Evolutionary conservation across 176 grass and related monocot species (phyloP).

Genomic region (Rhynchospora pubera): DNA sequence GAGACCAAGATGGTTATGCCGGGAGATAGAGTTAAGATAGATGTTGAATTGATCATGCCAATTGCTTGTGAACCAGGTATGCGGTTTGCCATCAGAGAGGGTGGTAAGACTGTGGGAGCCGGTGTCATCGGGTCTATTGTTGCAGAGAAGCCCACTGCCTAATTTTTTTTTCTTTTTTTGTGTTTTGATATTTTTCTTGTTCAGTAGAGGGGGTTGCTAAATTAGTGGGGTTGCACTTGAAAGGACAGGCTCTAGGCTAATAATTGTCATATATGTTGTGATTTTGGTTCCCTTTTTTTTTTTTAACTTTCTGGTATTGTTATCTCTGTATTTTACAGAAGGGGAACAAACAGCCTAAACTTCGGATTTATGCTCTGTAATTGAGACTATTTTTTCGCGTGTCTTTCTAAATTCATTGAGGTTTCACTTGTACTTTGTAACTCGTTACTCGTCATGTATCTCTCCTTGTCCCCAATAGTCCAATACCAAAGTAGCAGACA

Average conservation of each 20-base stretch:
- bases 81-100: conserved; percentile 85
- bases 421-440: not conserved
- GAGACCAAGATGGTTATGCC: conserved; percentile 94
- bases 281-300: conserved; percentile 26
- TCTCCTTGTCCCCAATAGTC: not conserved
- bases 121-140: conserved; percentile 75
- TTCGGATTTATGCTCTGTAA: conserved; percentile 7
- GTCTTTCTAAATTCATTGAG: not conserved
- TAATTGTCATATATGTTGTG: conserved; percentile 45
- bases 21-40: conserved; percentile 75
- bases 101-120: conserved; percentile 75
- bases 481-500: not conserved
- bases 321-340: not conserved
- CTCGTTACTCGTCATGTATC: no score
- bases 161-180: conserved; percentile 48
- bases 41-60: conserved; percentile 68
- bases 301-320: not conserved
- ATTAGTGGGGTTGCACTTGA: conserved; percentile 41
- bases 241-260: conserved; percentile 42
- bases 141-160: conserved; percentile 24
- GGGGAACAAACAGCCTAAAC: not conserved
- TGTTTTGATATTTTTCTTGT: conserved; percentile 54
- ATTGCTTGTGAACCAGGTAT: conserved; percentile 82
- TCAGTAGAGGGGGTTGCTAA: conserved; percentile 27
- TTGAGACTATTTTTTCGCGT: conserved; percentile 14